Percentiles rank a stretch among this genome's conserved stretches.
These are phyloP conservation scores for Claviceps quebecensis DNA, from an alignment of 2,329 filamentous ascomycete species.

Conservation along the genomic window DNA sequence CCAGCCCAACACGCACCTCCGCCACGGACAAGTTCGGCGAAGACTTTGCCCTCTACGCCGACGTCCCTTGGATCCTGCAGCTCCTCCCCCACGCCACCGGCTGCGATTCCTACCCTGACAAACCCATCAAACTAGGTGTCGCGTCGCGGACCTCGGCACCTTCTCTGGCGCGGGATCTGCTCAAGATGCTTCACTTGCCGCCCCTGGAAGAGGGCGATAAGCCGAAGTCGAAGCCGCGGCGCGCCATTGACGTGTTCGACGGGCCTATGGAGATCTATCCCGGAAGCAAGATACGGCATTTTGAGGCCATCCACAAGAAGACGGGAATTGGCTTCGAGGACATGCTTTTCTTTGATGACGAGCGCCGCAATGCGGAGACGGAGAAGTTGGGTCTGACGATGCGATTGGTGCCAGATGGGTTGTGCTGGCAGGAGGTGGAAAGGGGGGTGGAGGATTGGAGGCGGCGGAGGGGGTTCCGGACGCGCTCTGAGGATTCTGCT, in stretches of 20 bases:
- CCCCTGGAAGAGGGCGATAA: slow-evolving; percentile 17
- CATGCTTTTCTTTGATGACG: slow-evolving; percentile 95
- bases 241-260: slow-evolving; percentile 46
- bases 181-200: slow-evolving; percentile 55
- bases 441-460: slow-evolving; percentile 71
- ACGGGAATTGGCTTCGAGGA: slow-evolving; percentile 63
- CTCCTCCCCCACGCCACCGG: slow-evolving; percentile 26
- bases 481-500: not conserved
- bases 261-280: slow-evolving; percentile 55
- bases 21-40: slow-evolving; percentile 47
- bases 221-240: slow-evolving; percentile 13
- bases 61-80: slow-evolving; percentile 54
- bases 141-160: slow-evolving; percentile 74
- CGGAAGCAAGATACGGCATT: slow-evolving; percentile 72
- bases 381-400: slow-evolving; percentile 69
- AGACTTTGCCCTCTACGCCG: slow-evolving; percentile 54
- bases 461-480: slow-evolving; percentile 40
- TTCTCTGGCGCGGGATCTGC: slow-evolving; percentile 64
- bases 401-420: slow-evolving; percentile 66
- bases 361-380: slow-evolving; percentile 74
- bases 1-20: slow-evolving; percentile 27
- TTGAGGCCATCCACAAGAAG: slow-evolving; percentile 55
- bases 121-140: slow-evolving; percentile 43
- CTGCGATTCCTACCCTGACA: slow-evolving; percentile 10
- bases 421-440: slow-evolving; percentile 65